Percentiles rank a stretch among this genome's conserved stretches.
These are phyloP conservation scores for Boletus smithii DNA, from an alignment of 1,284 basidiomycete genomes.

Conservation along the genomic window DNA sequence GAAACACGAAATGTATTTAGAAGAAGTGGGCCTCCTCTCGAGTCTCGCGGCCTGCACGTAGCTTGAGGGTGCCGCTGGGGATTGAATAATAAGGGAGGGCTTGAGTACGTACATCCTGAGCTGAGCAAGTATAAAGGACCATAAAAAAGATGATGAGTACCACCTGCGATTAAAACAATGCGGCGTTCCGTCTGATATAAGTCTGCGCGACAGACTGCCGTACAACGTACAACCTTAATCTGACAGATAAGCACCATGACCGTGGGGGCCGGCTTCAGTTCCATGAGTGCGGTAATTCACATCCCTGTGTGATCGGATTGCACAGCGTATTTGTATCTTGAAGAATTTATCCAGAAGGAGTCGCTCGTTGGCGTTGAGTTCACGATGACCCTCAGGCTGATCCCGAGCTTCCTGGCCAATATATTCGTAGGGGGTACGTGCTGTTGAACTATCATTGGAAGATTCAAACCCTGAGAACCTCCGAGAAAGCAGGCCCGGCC, in stretches of 20 bases:
- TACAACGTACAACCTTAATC: constrained; percentile 19
- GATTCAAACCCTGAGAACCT: neutral
- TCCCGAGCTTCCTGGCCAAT: neutral
- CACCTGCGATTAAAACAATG: neutral
- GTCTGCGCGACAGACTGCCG: constrained; percentile 19
- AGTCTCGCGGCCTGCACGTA: constrained; percentile 24
- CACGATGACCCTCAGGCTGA: neutral
- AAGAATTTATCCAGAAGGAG: neutral
- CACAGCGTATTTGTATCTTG: neutral
- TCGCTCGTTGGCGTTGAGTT: neutral
- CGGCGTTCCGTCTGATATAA: constrained; percentile 20
- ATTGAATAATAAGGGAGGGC: constrained; percentile 27
- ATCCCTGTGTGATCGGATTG: constrained; percentile 18
- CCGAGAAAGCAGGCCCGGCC: too few relatives aligned
- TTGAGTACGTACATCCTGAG: constrained; percentile 22
- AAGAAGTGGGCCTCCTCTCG: constrained; percentile 13
- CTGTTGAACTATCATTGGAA: neutral
- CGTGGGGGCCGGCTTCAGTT: constrained; percentile 10
- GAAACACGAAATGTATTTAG: constrained; percentile 44
- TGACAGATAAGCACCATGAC: constrained; percentile 17
- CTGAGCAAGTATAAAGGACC: neutral
- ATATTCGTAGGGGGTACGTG: neutral
- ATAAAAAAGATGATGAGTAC: too few relatives aligned
- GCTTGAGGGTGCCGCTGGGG: constrained; percentile 21
- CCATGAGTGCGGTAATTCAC: constrained; percentile 4